Evolutionary conservation across 73 alveolate species (phyloP), one percentile per base, ranked within the genome.

Genomic region (Paramecium biaurelia): DNA sequence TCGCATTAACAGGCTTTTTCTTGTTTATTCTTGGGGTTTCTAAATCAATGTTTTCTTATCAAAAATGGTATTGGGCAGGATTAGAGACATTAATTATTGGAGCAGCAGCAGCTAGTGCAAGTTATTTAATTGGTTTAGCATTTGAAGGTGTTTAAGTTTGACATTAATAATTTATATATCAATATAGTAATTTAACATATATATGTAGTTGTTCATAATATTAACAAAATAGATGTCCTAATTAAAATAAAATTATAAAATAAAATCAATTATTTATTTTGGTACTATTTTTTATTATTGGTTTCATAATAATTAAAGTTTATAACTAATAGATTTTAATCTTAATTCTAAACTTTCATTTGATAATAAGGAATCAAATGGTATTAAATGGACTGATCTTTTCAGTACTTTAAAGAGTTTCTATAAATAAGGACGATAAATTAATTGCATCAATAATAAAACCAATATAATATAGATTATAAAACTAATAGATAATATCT

Each of bases 21-120:
- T 70, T 89, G 47, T 89, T 89, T 76, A 43, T 89, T 43, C 56
- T 89, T 12, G 94, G 94, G 45, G 85, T 89, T 43, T 41, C 94
- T n/a, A 89, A 89, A 43, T 38, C 94, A 24, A 41, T 70, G 85
- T 89, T 89, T 30, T 70, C 94, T 7, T 89, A 89, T 89, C 15
- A 76, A 43, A 67, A 41, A 14, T 89, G 94, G 94, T 89, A 63
- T 76, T 45, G 57, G 43, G 70, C 92, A 14, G 94, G 94, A 45
- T 53, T 89, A 32, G 94, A 89, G 47, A 89, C 94, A 1, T 67
- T 89, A 10, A 24, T 89, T 15, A 53, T 89, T 12, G 94, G 94
- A 26, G 34, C 41, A 23, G 15, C 47, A 4, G 94, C 94, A 37
- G 94, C 94, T 10, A 85, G 92, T 37, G 85, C 94, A 58, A 70